A percentile compares a stretch with the other conserved stretches of the same genome.
phyloP scores from a whole-genome alignment of 495 filamentous ascomycete genomes.

The Penicilliopsis zonata region DNA sequence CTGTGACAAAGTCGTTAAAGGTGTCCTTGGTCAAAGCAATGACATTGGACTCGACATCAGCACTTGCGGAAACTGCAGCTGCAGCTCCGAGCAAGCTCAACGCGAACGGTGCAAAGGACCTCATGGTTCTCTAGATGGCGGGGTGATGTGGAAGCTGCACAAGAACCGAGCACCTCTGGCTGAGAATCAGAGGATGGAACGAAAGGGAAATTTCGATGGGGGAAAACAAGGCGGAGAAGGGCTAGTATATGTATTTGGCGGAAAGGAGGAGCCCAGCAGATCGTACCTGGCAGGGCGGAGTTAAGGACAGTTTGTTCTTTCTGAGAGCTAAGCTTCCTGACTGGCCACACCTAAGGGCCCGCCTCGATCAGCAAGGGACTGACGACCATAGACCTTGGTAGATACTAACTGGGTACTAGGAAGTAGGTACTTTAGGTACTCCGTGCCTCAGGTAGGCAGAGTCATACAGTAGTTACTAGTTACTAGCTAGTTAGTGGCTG shows the following conservation, averaged over 20 bases:
- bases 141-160: neutral
- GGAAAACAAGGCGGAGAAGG: neutral
- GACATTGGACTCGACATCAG: conserved; percentile 58
- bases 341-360: conserved; percentile 14
- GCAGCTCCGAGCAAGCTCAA: conserved; percentile 48
- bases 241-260: conserved; percentile 1
- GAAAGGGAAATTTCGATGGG: conserved; percentile 1
- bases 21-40: conserved; percentile 71
- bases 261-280: conserved; percentile 1
- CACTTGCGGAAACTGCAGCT: conserved; percentile 49
- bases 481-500: no score
- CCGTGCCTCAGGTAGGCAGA: conserved; percentile 2
- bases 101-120: conserved; percentile 41
- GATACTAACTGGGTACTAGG: neutral
- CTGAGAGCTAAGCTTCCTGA: conserved; percentile 17
- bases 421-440: neutral
- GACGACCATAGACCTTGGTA: neutral
- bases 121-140: conserved; percentile 25
- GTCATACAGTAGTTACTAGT: no score
- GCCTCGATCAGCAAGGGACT: conserved; percentile 11
- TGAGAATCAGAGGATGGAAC: conserved; percentile 3
- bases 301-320: conserved; percentile 42
- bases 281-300: conserved; percentile 10
- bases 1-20: conserved; percentile 74
- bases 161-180: conserved; percentile 1